Evolutionary conservation across 2,329 filamentous ascomycete genomes (phyloP), one percentile per base, ranked within the genome.

Genomic region (Clarireedia hainanense): DNA sequence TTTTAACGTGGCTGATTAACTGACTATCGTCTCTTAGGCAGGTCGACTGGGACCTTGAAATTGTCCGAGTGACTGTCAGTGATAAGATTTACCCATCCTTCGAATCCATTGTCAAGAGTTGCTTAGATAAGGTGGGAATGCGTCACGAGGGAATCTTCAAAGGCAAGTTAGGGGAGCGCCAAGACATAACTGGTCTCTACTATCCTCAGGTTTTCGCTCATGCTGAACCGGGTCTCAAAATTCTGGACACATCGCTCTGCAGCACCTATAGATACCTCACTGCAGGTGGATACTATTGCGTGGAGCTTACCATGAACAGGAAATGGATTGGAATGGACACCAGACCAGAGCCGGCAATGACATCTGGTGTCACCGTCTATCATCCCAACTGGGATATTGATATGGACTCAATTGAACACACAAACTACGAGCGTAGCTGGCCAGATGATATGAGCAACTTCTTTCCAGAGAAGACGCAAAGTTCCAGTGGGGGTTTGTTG

Each of bases 281-380:
- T 7, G 50, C 39, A 5, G 42, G 60, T 1, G 62, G 59, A 26
- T 60, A 59, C 9, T 66, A 66, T 53, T 54, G 66, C 36, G 47
- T 69, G 2, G 67, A 70, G 24, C 58, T 68, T 30, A 50, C 60
- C 7, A 61, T 70, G 23, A 66, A 67, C 53, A 63, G 65, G n/a
- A 50, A 50, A 40, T 69, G 66, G 67, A n/a, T 54, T 6, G 58
- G 58, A 6, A 12, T 40, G 4, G 51, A 60, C n/a, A 66, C 63
- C 7, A 40, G 6, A n/a, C 6, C n/a, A 15, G 60, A 61, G 4
- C 66, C 66, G n/a, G 40, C 40, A 61, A 66, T 52, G 62, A 56
- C 3, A 47, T 57, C 7, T 30, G 9, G 9, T 10, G 27, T 30
- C 27, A 3, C 27, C 7, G 27, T 30, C 2, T 30, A 30, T 4